phyloP scores from a whole-genome alignment of 108 stramenopile species.

The Pseudonitzschia pungens region DNA sequence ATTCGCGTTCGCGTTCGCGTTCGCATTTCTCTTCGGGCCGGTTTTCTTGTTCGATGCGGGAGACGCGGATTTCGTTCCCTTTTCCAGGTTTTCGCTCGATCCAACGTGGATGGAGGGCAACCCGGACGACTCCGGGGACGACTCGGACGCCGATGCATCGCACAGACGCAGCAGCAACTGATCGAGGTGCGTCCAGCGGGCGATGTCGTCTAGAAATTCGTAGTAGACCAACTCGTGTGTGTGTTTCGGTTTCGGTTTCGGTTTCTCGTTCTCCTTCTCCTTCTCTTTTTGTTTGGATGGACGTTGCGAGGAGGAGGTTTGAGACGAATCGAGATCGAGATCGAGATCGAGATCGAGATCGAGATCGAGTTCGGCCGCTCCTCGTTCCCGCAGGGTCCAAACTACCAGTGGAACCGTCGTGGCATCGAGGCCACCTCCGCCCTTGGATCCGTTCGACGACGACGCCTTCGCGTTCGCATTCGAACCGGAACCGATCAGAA shows the following conservation, averaged over 20 bases:
- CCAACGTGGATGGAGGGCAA: constrained; percentile 1
- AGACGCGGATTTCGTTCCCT: too few relatives aligned
- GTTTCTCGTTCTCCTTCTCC: too few relatives aligned
- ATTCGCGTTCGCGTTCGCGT: too few relatives aligned
- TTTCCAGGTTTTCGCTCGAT: neutral
- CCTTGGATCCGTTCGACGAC: too few relatives aligned
- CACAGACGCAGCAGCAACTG: constrained; percentile 48
- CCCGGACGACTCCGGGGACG: neutral
- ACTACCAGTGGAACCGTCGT: constrained; percentile 15
- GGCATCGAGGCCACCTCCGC: neutral
- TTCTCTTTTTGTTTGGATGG: too few relatives aligned
- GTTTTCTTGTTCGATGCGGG: too few relatives aligned
- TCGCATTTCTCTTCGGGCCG: too few relatives aligned
- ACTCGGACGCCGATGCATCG: neutral
- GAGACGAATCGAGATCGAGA: too few relatives aligned
- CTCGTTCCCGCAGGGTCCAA: constrained; percentile 7
- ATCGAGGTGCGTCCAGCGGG: constrained; percentile 64
- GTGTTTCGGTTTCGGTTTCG: constrained; percentile 39
- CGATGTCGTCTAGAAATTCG: constrained; percentile 58
- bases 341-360: too few relatives aligned
- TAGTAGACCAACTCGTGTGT: constrained; percentile 48
- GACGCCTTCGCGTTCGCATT: too few relatives aligned
- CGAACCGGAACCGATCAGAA: constrained; percentile 16
- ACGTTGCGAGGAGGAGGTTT: too few relatives aligned
- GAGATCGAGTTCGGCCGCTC: too few relatives aligned